phyloP scores from a whole-genome alignment of 345 rosid species.

The Populus nigra region DNA sequence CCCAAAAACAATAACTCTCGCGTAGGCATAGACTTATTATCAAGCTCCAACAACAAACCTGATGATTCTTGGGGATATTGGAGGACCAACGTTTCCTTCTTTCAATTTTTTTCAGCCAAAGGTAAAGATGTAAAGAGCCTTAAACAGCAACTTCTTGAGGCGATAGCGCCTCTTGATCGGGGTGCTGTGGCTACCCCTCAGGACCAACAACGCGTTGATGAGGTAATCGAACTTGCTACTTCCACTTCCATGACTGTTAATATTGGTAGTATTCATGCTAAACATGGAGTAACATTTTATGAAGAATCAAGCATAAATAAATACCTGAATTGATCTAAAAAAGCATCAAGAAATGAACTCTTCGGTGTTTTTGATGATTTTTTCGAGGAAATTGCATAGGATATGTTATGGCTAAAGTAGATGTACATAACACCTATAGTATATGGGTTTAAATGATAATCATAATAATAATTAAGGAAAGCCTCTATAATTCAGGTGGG shows the following conservation, averaged over 20 bases:
- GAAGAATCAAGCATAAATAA: not conserved
- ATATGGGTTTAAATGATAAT: no score
- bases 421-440: no score
- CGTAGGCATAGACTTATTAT: no score
- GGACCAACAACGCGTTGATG: slow-evolving; percentile 35
- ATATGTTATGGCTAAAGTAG: no score
- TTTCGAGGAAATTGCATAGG: no score
- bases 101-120: slow-evolving; percentile 23
- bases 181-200: slow-evolving; percentile 41
- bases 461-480: no score
- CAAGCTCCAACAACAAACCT: not conserved
- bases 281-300: not conserved
- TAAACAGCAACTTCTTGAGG: slow-evolving; percentile 39
- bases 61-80: slow-evolving; percentile 14
- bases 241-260: not conserved
- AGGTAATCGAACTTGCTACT: slow-evolving; percentile 21
- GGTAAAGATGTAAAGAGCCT: slow-evolving; percentile 24
- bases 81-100: slow-evolving; percentile 30
- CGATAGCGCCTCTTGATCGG: slow-evolving; percentile 46
- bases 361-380: no score
- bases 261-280: not conserved
- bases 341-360: no score
- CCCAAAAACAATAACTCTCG: not conserved
- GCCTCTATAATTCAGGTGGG: no score
- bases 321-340: no score